Percentiles rank a stretch among this genome's conserved stretches.
Evolutionary conservation across 331 rosid genomes (phyloP).

Genomic region (Malus hybrid): DNA sequence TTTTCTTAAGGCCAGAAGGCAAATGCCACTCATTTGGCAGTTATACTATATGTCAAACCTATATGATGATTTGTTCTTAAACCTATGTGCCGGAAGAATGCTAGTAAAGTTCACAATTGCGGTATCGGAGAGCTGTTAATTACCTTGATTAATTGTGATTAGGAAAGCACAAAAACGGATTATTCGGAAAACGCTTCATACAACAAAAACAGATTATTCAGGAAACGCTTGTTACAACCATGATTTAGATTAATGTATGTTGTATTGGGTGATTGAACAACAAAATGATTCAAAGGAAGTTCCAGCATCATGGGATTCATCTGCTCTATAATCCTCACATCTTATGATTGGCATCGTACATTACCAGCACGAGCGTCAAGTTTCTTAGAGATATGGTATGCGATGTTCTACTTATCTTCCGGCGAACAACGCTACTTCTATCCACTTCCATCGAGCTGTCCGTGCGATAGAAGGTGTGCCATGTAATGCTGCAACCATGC

Average conservation of each 20-base stretch:
- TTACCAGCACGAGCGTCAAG: background rate
- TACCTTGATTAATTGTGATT: background rate
- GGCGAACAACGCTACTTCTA: slow-evolving; percentile 3
- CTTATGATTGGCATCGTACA: background rate
- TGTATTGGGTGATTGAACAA: background rate
- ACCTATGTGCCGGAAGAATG: background rate
- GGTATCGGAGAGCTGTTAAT: background rate
- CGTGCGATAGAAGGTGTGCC: slow-evolving; percentile 85
- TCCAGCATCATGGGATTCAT: background rate
- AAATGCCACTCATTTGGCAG: background rate
- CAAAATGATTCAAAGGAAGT: background rate
- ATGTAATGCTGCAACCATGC: slow-evolving; percentile 66
- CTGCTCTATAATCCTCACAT: background rate
- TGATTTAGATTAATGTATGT: too few species aligned
- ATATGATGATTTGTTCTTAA: background rate
- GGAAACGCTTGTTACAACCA: background rate
- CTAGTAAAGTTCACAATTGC: background rate
- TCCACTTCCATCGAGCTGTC: slow-evolving; percentile 85
- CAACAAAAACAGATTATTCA: too few species aligned
- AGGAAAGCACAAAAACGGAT: background rate
- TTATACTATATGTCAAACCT: background rate
- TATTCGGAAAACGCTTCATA: background rate
- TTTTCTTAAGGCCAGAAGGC: background rate
- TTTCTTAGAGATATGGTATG: background rate
- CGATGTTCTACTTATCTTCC: background rate